These are phyloP conservation scores for Sutorius eximius DNA, from an alignment of 1,284 basidiomycete genomes.

Conservation along the genomic window DNA sequence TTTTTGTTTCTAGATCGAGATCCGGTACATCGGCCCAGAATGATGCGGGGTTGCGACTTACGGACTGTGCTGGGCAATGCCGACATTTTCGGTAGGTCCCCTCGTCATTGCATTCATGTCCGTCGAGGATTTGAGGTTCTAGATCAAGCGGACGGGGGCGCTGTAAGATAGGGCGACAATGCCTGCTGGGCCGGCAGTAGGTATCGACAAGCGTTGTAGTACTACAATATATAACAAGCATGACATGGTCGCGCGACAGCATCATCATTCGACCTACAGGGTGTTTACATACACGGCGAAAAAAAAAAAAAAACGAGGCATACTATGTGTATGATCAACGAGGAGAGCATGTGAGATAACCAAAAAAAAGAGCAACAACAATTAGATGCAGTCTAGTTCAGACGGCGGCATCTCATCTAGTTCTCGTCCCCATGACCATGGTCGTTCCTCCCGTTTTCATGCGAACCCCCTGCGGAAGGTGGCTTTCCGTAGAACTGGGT, in stretches of 20 bases:
- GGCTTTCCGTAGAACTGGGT: constrained; percentile 37
- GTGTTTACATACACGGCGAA: constrained; percentile 30
- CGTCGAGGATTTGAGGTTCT: background rate
- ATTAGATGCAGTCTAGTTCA: constrained; percentile 15
- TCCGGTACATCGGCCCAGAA: constrained; percentile 27
- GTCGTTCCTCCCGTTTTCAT: constrained; percentile 32
- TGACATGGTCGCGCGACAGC: constrained; percentile 19
- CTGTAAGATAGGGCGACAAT: constrained; percentile 21
- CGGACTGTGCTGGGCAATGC: constrained; percentile 6
- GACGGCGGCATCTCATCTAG: constrained; percentile 26
- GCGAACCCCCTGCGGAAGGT: constrained; percentile 33
- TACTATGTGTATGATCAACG: constrained; percentile 16
- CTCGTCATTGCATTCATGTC: constrained; percentile 10
- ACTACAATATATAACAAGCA: constrained; percentile 35
- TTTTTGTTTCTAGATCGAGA: constrained; percentile 29
- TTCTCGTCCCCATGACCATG: constrained; percentile 36
- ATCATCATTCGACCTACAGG: constrained; percentile 33
- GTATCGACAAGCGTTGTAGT: constrained; percentile 33
- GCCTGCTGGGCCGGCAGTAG: constrained; percentile 26
- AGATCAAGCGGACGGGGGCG: background rate
- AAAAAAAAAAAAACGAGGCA: constrained; percentile 14
- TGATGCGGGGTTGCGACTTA: constrained; percentile 27
- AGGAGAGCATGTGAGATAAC: constrained; percentile 21
- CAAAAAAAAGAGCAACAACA: constrained; percentile 10
- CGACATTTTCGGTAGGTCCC: constrained; percentile 6